Percentiles rank a stretch among this genome's conserved stretches.
Conservation (phyloP, 2,329 filamentous ascomycete genomes). For the Elsinoe necatrix region DNA sequence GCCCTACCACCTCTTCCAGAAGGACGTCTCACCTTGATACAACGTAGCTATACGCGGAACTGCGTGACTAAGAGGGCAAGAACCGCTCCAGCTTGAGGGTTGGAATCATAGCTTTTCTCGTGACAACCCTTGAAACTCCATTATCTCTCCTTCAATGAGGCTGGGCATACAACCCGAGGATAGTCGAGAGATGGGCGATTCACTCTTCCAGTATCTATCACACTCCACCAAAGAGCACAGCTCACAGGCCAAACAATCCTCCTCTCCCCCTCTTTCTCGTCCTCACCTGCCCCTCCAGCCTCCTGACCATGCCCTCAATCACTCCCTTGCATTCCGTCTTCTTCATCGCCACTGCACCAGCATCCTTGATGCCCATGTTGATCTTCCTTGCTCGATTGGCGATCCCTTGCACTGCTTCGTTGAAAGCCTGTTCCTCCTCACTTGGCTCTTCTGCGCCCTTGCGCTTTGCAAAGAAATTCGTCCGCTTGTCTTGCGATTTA, state of each 20-base stretch:
- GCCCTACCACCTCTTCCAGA: no score
- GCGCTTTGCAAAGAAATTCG: background rate
- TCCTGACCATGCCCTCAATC: slow-evolving; percentile 65
- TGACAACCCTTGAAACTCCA: no score
- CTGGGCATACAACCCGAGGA: no score
- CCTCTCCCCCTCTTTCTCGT: background rate
- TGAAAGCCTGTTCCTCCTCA: slow-evolving; percentile 49
- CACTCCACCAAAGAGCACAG: no score
- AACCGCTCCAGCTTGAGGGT: no score
- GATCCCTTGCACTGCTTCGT: slow-evolving; percentile 61
- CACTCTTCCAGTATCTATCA: no score
- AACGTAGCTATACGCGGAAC: no score
- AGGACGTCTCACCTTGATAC: no score
- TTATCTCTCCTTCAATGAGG: no score
- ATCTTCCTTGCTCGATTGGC: slow-evolving; percentile 49
- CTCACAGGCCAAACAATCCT: background rate
- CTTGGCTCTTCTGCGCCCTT: slow-evolving; percentile 21
- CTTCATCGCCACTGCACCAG: slow-evolving; percentile 62
- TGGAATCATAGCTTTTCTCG: no score
- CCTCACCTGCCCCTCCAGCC: slow-evolving; percentile 43
- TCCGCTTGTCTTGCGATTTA: background rate
- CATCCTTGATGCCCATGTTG: slow-evolving; percentile 58
- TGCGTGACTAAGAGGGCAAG: no score
- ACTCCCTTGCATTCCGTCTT: slow-evolving; percentile 69
- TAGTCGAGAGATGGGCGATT: no score